Evolutionary conservation across 106 monocot species (phyloP).

Genomic region (Platanthera guangdongensis): DNA sequence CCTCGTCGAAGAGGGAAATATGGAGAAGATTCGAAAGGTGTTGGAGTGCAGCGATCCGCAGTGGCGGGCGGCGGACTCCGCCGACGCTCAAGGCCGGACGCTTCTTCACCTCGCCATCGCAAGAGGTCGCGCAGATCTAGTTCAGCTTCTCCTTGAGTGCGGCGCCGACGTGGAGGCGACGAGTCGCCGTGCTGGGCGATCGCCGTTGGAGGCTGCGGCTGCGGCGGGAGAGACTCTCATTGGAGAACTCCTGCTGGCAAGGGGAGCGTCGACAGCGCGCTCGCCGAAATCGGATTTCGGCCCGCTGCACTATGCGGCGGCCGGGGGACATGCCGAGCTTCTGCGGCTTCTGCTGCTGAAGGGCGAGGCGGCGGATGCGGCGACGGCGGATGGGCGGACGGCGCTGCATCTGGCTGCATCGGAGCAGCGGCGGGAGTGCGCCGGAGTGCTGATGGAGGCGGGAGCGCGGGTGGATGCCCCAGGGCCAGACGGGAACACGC

Average conservation of each 20-base stretch:
- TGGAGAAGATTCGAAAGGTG: slow-evolving; percentile 33
- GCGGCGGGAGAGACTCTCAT: slow-evolving; percentile 38
- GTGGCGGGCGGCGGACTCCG: slow-evolving; percentile 41
- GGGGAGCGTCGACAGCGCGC: slow-evolving; percentile 18
- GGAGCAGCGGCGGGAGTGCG: slow-evolving; percentile 22
- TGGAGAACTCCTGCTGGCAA: slow-evolving; percentile 37
- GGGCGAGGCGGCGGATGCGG: slow-evolving; percentile 20
- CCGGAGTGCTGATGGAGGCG: slow-evolving; percentile 16
- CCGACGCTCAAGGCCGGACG: slow-evolving; percentile 23
- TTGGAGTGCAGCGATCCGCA: slow-evolving; percentile 39
- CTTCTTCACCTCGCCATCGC: slow-evolving; percentile 41
- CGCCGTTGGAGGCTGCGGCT: slow-evolving; percentile 42
- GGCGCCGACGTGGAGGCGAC: slow-evolving; percentile 29
- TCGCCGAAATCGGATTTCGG: slow-evolving; percentile 15
- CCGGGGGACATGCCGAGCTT: slow-evolving; percentile 29
- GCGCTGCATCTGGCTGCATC: slow-evolving; percentile 37
- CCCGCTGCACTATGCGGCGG: slow-evolving; percentile 35
- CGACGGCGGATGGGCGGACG: slow-evolving; percentile 30
- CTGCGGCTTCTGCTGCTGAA: slow-evolving; percentile 30
- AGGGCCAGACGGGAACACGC: slow-evolving; percentile 25
- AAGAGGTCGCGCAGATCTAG: slow-evolving; percentile 35
- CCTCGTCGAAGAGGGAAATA: slow-evolving; percentile 22
- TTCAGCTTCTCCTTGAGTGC: slow-evolving; percentile 50
- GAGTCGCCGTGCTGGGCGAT: slow-evolving; percentile 23
- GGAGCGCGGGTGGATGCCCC: slow-evolving; percentile 26